Percentiles rank a stretch among this genome's conserved stretches.
Evolutionary conservation across 23 red algal genomes (phyloP).

Genomic region (Pyropia haitanensis): DNA sequence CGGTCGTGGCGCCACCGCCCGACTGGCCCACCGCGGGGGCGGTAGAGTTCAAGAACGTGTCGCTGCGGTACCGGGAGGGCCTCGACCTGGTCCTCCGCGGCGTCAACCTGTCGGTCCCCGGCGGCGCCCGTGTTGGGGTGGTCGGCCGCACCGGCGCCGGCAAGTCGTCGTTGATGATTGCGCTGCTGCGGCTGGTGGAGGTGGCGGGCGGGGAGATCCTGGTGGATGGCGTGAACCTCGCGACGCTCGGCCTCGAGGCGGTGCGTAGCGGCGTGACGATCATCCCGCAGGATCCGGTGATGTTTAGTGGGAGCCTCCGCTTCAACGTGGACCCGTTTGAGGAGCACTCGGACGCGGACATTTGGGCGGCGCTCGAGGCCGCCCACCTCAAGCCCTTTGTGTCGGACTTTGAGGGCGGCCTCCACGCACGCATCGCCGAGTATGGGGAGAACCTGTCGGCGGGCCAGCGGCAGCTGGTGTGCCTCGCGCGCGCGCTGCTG

Average conservation of each 20-base stretch:
- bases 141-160: constrained; percentile 50
- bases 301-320: constrained; percentile 37
- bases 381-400: constrained; percentile 22
- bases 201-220: background rate
- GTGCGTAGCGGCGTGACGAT: constrained; percentile 30
- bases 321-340: constrained; percentile 58
- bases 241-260: constrained; percentile 9
- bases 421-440: constrained; percentile 27
- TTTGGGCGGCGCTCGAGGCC: constrained; percentile 30
- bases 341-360: constrained; percentile 15
- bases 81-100: constrained; percentile 15
- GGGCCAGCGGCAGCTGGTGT: constrained; percentile 50
- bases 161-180: constrained; percentile 42
- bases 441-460: constrained; percentile 51
- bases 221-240: constrained; percentile 37
- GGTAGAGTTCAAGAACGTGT: constrained; percentile 19
- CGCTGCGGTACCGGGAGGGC: constrained; percentile 23
- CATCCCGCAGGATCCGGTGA: constrained; percentile 51
- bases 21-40: constrained; percentile 11
- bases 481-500: constrained; percentile 37
- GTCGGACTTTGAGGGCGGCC: constrained; percentile 8
- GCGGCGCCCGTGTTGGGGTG: constrained; percentile 25
- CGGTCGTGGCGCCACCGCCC: constrained; percentile 15
- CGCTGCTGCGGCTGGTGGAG: constrained; percentile 49
- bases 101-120: constrained; percentile 1